These are phyloP conservation scores for Rhizopus stolonifer DNA, from an alignment of 371 early-diverging fungal genomes.

Conservation along the genomic window DNA sequence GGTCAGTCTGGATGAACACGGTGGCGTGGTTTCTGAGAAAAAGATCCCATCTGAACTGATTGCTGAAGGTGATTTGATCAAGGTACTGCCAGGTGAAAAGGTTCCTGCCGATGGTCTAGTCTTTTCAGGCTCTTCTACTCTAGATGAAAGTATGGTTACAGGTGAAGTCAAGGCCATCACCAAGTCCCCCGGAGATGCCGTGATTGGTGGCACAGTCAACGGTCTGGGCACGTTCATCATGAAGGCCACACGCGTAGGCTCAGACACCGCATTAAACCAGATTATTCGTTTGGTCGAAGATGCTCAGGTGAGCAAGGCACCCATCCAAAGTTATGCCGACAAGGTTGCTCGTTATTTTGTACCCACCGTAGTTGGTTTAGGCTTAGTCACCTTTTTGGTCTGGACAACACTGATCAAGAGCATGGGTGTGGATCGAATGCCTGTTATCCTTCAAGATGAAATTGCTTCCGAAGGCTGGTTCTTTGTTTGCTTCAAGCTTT, in stretches of 20 bases:
- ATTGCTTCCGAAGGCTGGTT: conserved; percentile 65
- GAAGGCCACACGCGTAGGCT: conserved; percentile 71
- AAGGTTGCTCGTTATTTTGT: conserved; percentile 87
- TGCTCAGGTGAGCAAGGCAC: conserved; percentile 82
- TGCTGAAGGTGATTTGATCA: conserved; percentile 81
- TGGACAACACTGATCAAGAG: conserved; percentile 69
- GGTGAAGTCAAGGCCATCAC: conserved; percentile 91
- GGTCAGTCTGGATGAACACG: conserved; percentile 20
- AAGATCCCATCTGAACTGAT: conserved; percentile 33
- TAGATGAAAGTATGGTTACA: conserved; percentile 98
- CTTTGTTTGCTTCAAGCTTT: conserved; percentile 79
- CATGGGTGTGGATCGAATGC: conserved; percentile 41
- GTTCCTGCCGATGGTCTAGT: conserved; percentile 90
- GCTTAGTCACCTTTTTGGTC: conserved; percentile 69
- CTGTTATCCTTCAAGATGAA: conserved; percentile 50
- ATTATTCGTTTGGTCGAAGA: conserved; percentile 86
- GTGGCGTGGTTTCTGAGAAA: conserved; percentile 55
- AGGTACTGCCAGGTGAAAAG: conserved; percentile 89
- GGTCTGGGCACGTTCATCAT: conserved; percentile 70
- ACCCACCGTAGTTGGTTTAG: conserved; percentile 75
- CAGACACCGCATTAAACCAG: conserved; percentile 77
- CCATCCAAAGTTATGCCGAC: conserved; percentile 82
- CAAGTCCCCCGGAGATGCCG: conserved; percentile 64
- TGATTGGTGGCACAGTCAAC: conserved; percentile 94
- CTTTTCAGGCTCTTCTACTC: conserved; percentile 71